Evolutionary conservation across 2,329 filamentous ascomycete species (phyloP).

Genomic region (Aureobasidium sp.): DNA sequence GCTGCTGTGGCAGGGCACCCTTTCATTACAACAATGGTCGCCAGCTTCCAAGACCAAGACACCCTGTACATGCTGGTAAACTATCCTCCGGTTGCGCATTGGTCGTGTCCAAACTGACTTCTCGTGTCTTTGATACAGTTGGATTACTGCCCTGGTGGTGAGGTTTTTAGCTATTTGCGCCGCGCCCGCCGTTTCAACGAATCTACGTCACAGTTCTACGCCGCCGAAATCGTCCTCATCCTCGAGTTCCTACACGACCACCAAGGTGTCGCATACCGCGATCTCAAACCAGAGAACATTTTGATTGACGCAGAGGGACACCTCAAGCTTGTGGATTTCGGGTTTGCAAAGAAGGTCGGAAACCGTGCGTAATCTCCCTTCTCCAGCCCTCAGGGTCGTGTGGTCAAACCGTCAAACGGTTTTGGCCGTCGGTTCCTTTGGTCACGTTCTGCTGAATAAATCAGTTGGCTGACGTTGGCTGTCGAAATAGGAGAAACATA

Average conservation of each 20-base stretch:
- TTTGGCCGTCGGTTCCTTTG: background rate
- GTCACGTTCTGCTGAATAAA: background rate
- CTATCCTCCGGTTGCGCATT: background rate
- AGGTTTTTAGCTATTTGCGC: conserved; percentile 76
- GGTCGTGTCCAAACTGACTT: background rate
- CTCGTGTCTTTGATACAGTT: conserved; percentile 35
- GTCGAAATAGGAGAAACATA: conserved; percentile 57
- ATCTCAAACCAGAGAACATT: conserved; percentile 77
- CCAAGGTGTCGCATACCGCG: conserved; percentile 72
- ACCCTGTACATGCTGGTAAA: conserved; percentile 67
- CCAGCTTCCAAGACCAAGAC: conserved; percentile 71
- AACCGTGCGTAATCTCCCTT: conserved; percentile 31
- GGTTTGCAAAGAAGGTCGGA: conserved; percentile 72
- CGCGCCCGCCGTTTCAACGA: conserved; percentile 73
- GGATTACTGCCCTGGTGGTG: conserved; percentile 74
- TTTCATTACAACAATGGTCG: conserved; percentile 72
- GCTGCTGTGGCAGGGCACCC: conserved; percentile 70
- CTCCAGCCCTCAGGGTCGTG: background rate
- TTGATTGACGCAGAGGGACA: conserved; percentile 69
- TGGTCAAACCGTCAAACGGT: background rate
- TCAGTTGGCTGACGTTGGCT: background rate
- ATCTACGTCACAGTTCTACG: conserved; percentile 69
- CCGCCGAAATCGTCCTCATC: conserved; percentile 74
- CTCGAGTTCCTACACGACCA: conserved; percentile 73
- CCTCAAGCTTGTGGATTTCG: conserved; percentile 77